phyloP scores from a whole-genome alignment of 352 stramenopile genomes.

The Pythium dissotocum region DNA sequence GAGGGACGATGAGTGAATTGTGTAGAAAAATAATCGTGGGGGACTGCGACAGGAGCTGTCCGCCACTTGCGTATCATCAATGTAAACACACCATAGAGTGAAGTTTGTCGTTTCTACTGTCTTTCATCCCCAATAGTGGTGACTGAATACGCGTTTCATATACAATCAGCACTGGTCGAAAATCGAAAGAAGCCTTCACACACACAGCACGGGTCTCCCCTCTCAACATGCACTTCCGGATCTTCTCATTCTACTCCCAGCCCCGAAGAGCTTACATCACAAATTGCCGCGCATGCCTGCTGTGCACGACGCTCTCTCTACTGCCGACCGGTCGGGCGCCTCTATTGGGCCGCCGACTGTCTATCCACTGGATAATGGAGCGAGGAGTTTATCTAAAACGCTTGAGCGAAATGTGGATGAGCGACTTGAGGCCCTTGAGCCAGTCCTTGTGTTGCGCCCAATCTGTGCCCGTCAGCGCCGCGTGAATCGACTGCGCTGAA shows the following conservation, averaged over 20 bases:
- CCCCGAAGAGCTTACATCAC: neutral
- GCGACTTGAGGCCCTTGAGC: constrained; percentile 96
- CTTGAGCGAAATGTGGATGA: constrained; percentile 95
- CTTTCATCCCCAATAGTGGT: too few species aligned
- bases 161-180: too few species aligned
- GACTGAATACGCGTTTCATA: too few species aligned
- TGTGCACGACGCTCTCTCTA: constrained; percentile 3
- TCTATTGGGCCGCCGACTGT: neutral
- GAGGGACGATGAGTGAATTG: neutral
- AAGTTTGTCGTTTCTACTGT: neutral
- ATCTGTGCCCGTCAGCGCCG: constrained; percentile 90
- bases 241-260: constrained; percentile 6
- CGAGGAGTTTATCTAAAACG: constrained; percentile 74
- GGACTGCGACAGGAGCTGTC: neutral
- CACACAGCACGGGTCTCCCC: neutral
- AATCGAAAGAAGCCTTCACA: too few species aligned
- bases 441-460: constrained; percentile 98
- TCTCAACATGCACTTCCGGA: neutral
- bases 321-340: neutral
- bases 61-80: neutral
- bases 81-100: neutral
- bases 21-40: neutral
- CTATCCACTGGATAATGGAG: neutral
- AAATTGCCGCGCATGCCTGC: neutral
- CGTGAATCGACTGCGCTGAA: constrained; percentile 84